phyloP scores from a whole-genome alignment of 805 yeast genomes.

The Saccharomycopsis fibuligera region DNA sequence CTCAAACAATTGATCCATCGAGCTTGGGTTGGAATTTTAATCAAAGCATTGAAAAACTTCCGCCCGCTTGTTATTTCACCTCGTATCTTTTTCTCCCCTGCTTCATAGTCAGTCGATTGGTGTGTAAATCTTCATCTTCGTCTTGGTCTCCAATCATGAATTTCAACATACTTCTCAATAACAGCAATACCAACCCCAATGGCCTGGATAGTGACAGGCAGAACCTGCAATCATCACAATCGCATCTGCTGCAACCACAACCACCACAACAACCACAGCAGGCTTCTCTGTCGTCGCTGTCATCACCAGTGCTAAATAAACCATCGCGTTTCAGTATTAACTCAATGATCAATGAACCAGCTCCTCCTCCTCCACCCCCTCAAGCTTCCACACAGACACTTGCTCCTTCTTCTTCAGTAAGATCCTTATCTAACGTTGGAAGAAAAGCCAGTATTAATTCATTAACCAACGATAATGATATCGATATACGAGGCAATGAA shows the following conservation, averaged over 20 bases:
- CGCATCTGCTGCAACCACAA: too few species aligned
- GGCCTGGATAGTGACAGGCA: neutral
- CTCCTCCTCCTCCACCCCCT: neutral
- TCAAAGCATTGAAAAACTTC: too few species aligned
- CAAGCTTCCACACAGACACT: neutral
- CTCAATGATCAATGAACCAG: conserved; percentile 5
- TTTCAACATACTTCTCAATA: neutral
- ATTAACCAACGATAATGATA: conserved; percentile 42
- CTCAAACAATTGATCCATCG: too few species aligned
- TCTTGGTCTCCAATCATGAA: too few species aligned
- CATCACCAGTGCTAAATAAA: neutral
- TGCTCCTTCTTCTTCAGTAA: neutral
- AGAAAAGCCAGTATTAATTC: conserved; percentile 8
- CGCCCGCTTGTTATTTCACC: too few species aligned
- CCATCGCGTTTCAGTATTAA: conserved; percentile 7
- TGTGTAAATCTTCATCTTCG: too few species aligned
- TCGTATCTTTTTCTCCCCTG: too few species aligned
- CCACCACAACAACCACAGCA: neutral
- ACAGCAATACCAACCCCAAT: neutral
- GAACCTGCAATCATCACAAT: too few species aligned
- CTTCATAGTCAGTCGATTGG: too few species aligned
- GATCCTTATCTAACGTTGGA: neutral
- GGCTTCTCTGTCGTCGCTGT: neutral
- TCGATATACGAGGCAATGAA: conserved; percentile 36
- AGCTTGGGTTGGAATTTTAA: too few species aligned